Evolutionary conservation across 192 early-diverging fungal genomes (phyloP).

Genomic region (Coemansia sp.): DNA sequence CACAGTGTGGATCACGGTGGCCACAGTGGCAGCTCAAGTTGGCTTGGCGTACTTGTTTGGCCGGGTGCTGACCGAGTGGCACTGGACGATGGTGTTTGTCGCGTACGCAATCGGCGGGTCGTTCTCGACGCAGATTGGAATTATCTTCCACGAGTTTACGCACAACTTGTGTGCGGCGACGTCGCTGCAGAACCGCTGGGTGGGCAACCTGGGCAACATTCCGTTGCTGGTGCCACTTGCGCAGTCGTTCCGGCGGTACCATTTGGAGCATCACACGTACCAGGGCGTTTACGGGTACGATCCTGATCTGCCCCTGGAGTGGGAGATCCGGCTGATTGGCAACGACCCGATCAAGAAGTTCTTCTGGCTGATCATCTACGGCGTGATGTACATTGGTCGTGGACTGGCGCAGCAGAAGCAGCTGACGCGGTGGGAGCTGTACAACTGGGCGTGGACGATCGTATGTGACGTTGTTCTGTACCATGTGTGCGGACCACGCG

Average conservation of each 20-base stretch:
- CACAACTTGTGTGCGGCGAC: constrained; percentile 79
- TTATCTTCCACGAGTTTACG: constrained; percentile 90
- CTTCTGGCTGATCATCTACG: constrained; percentile 81
- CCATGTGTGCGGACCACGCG: constrained; percentile 61
- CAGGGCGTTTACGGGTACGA: constrained; percentile 93
- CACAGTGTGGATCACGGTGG: constrained; percentile 72
- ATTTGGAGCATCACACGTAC: constrained; percentile 97
- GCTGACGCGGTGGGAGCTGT: constrained; percentile 74
- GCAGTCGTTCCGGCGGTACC: constrained; percentile 80
- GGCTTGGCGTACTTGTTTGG: constrained; percentile 79
- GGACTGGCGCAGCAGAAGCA: constrained; percentile 67
- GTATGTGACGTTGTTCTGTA: constrained; percentile 58
- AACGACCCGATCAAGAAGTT: constrained; percentile 70
- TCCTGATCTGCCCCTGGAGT: constrained; percentile 87
- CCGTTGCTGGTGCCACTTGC: constrained; percentile 78
- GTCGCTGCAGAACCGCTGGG: constrained; percentile 75
- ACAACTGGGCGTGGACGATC: constrained; percentile 73
- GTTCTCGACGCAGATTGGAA: constrained; percentile 74
- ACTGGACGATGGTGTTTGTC: constrained; percentile 63
- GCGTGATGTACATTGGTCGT: constrained; percentile 81
- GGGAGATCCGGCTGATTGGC: constrained; percentile 77
- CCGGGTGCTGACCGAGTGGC: constrained; percentile 59
- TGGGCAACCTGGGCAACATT: constrained; percentile 83
- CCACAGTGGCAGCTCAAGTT: constrained; percentile 69
- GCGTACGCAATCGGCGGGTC: constrained; percentile 83